Evolutionary conservation across 306 rosid genomes (phyloP).

Genomic region (Trichosanthes cucumerina): DNA sequence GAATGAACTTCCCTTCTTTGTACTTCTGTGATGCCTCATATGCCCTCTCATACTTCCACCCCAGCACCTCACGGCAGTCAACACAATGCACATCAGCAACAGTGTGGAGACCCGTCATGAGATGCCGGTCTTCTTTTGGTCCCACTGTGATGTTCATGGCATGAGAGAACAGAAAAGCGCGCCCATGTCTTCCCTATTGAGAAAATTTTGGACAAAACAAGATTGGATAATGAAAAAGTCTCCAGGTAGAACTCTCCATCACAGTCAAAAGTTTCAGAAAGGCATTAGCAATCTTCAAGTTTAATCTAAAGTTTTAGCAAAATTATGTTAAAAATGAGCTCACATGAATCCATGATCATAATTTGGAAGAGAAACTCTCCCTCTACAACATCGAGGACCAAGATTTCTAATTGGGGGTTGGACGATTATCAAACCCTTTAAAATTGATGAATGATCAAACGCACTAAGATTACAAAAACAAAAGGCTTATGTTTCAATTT

Average conservation of each 20-base stretch:
- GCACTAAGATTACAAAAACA: neutral
- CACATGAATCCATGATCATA: neutral
- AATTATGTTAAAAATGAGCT: neutral
- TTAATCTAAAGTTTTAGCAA: neutral
- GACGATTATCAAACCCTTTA: neutral
- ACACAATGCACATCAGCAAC: slow-evolving; percentile 80
- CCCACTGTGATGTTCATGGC: slow-evolving; percentile 77
- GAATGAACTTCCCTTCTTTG: slow-evolving; percentile 94
- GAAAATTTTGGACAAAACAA: slow-evolving; percentile 17
- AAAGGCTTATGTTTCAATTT: neutral
- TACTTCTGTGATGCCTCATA: slow-evolving; percentile 88
- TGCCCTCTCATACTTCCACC: slow-evolving; percentile 93
- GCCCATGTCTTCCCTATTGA: slow-evolving; percentile 76
- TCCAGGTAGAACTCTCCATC: neutral
- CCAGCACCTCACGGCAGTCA: slow-evolving; percentile 80
- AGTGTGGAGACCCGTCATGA: slow-evolving; percentile 90
- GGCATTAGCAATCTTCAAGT: neutral
- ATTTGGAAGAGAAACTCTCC: neutral
- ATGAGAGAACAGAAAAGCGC: slow-evolving; percentile 95
- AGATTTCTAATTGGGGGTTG: neutral
- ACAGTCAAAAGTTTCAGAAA: neutral
- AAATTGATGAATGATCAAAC: neutral
- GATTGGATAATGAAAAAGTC: slow-evolving; percentile 12
- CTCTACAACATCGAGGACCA: neutral
- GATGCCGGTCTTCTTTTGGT: slow-evolving; percentile 85